Evolutionary conservation across 331 rosid genomes (phyloP), one percentile per base, ranked within the genome.

Genomic region (Arachis monticola): DNA sequence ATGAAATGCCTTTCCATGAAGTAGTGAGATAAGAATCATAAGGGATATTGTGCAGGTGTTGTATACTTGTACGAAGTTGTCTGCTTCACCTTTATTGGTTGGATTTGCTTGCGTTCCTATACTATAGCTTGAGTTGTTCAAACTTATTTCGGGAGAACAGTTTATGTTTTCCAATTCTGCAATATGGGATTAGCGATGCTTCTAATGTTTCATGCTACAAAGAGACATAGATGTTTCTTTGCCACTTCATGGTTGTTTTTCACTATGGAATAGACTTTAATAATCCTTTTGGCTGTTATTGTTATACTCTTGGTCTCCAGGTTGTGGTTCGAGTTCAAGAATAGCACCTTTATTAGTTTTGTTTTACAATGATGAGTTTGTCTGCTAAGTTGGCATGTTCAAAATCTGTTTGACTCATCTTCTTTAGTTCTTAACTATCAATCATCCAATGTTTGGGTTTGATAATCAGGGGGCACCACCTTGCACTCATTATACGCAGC

Each of bases 401-500:
- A 12, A 41, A 47, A 30, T 8, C 27, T 48, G 44, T 50, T 56
- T 70, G 78, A 64, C 40, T 2, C 70, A 44, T 48, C 65, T 75
- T 67, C 27, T 60, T 57, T 5, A n/a, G 38, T 80, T 75, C 58
- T 63, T 70, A 6, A 14, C 55, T 66, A 48, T 72, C 44, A 46
- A 59, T 70, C 74, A 57, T 80, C 69, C 67, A 77, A 81, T 77
- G 58, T 76, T 76, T 74, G 55, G 75, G 61, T 79, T 73, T 83
- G 81, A 51, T 80, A 62, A 66, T 68, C 94, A 95, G 99, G 99
- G 97, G 68, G 91, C 99, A 50, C 88, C 90, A 7, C 85, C 87
- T 48, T 95, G 98, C 79, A 83, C 87, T 84, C 99, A 92, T 86
- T 95, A 87, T 85, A 83, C 84, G 3, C 98, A 90, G 79, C 88